Conservation (phyloP, 2,329 filamentous ascomycete species). For the Aureobasidium sp. region DNA sequence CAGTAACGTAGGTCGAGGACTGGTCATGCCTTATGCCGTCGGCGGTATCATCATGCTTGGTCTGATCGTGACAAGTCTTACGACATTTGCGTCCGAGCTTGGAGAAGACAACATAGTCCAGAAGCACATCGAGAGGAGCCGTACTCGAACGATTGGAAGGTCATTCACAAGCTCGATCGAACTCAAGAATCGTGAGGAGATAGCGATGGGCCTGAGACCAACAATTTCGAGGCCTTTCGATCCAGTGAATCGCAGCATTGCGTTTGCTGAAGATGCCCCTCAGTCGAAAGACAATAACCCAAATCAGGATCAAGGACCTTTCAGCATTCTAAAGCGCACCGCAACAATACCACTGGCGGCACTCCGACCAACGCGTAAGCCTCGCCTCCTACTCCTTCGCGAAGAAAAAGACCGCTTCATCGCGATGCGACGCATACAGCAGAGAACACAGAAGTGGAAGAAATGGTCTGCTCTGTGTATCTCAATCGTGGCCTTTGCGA, state of each 20-base stretch:
- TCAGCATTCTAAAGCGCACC: constrained; percentile 9
- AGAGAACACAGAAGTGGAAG: constrained; percentile 53
- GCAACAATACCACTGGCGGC: constrained; percentile 14
- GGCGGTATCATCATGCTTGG: constrained; percentile 77
- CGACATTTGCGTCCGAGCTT: constrained; percentile 54
- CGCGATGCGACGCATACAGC: constrained; percentile 66
- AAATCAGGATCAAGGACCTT: neutral
- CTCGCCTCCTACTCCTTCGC: constrained; percentile 48
- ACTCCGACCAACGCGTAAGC: constrained; percentile 21
- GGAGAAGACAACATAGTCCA: constrained; percentile 54
- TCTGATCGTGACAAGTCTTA: constrained; percentile 73
- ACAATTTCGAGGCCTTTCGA: constrained; percentile 18
- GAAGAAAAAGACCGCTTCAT: constrained; percentile 35
- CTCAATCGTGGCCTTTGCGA: constrained; percentile 58
- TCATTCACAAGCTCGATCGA: constrained; percentile 47
- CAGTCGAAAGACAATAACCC: neutral
- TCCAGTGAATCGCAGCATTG: constrained; percentile 13
- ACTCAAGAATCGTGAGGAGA: constrained; percentile 28
- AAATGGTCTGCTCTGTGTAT: constrained; percentile 66
- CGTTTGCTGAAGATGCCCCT: constrained; percentile 8
- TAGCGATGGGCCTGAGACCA: constrained; percentile 10
- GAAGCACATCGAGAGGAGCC: constrained; percentile 47
- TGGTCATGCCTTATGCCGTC: constrained; percentile 77
- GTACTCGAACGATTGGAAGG: constrained; percentile 46
- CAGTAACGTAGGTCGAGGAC: constrained; percentile 52